Conservation (phyloP, 2,329 filamentous ascomycete species). For the Exophiala calicioides region DNA sequence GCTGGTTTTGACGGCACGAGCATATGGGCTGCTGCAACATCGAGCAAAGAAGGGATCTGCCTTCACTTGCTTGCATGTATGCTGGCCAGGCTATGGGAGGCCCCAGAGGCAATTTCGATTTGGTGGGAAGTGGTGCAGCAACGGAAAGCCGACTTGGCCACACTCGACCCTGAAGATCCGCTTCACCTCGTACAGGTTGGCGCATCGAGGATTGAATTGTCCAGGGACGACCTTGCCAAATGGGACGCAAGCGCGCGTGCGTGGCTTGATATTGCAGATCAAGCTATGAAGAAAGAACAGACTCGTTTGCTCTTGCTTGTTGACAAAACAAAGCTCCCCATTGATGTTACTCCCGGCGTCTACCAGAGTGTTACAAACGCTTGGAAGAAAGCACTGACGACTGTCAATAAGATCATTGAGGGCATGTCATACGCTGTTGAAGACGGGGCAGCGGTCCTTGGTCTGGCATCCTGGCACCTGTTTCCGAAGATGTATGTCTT, state of each 20-base stretch:
- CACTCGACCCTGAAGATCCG: no score
- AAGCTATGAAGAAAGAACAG: not conserved
- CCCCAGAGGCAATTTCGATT: slow-evolving; percentile 32
- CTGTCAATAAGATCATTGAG: no score
- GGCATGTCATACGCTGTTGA: no score
- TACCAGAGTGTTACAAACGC: no score
- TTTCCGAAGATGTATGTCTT: no score
- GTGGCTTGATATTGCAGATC: not conserved
- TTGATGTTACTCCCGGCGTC: no score
- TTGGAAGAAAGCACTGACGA: no score
- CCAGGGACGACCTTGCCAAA: not conserved
- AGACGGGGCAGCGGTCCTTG: no score
- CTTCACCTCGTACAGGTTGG: no score
- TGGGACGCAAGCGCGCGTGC: not conserved
- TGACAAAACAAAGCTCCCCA: no score
- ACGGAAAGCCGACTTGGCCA: slow-evolving; percentile 13
- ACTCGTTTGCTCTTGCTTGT: no score
- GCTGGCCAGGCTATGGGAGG: slow-evolving; percentile 32
- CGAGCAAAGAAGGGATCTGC: slow-evolving; percentile 31
- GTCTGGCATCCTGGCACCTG: no score
- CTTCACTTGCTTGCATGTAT: slow-evolving; percentile 38
- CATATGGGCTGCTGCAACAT: slow-evolving; percentile 43
- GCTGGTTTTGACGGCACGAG: slow-evolving; percentile 37
- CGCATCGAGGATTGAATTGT: not conserved
- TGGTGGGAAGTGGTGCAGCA: slow-evolving; percentile 33